phyloP scores from a whole-genome alignment of 768 basidiomycete species.

The Mycena vitilis region DNA sequence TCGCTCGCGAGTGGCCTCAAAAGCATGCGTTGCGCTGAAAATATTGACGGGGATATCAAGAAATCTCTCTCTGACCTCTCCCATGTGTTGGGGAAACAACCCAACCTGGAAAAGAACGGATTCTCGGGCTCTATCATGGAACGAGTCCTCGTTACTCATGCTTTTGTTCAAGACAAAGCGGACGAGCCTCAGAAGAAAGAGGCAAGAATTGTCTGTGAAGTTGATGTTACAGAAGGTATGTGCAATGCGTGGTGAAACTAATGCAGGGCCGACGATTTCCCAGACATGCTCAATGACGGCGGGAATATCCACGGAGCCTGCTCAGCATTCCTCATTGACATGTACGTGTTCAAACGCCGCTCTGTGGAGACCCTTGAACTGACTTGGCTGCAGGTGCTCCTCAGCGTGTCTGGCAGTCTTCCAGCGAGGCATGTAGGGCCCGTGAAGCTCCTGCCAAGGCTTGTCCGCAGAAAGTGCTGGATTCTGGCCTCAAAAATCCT shows the following conservation, averaged over 20 bases:
- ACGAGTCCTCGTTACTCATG: constrained; percentile 50
- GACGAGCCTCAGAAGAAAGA: constrained; percentile 60
- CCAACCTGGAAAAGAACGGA: background rate
- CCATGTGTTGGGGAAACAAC: background rate
- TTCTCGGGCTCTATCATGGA: constrained; percentile 35
- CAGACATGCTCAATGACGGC: constrained; percentile 67
- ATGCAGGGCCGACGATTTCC: background rate
- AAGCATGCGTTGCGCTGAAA: constrained; percentile 35
- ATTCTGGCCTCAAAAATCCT: no score
- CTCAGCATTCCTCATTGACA: constrained; percentile 64
- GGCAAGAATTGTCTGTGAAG: constrained; percentile 58
- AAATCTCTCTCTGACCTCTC: constrained; percentile 36
- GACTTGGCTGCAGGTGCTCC: constrained; percentile 55
- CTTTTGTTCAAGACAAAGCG: constrained; percentile 54
- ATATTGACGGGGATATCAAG: constrained; percentile 42
- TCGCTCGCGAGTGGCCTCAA: background rate
- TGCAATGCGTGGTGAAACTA: background rate
- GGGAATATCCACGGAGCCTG: constrained; percentile 68
- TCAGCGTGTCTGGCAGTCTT: constrained; percentile 55
- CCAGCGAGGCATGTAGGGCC: constrained; percentile 33
- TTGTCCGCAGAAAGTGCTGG: no score
- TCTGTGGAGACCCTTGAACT: background rate
- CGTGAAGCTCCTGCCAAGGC: no score
- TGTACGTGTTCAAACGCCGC: constrained; percentile 46
- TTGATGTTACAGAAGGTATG: constrained; percentile 57